Conservation (phyloP, 2,329 filamentous ascomycete genomes). For the Ophiostoma fasciatum region DNA sequence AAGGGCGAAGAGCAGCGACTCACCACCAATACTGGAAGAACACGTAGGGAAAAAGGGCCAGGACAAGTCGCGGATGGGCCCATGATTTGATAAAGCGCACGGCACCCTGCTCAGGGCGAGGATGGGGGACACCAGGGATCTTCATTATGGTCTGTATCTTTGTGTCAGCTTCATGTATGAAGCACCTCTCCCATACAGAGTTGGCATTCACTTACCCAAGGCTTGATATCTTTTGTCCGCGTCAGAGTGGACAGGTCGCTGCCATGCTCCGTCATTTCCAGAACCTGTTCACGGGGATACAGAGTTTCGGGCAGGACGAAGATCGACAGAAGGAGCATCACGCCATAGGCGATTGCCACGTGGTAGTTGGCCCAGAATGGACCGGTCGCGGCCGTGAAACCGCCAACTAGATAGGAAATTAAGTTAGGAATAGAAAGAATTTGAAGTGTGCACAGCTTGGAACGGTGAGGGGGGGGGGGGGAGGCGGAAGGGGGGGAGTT, state of each 20-base stretch:
- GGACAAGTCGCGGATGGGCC: conserved; percentile 35
- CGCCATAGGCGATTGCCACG: conserved; percentile 34
- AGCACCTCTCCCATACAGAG: no score
- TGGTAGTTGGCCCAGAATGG: conserved; percentile 39
- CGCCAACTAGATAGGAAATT: conserved; percentile 22
- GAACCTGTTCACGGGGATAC: conserved; percentile 36
- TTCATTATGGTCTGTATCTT: conserved; percentile 27
- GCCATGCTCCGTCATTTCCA: conserved; percentile 13
- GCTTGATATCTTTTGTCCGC: neutral
- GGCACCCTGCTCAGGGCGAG: neutral
- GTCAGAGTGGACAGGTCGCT: neutral
- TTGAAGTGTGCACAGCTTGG: no score
- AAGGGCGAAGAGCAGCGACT: neutral
- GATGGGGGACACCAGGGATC: neutral
- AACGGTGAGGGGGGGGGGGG: neutral
- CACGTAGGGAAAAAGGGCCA: conserved; percentile 32
- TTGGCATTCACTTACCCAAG: conserved; percentile 34
- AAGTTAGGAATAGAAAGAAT: neutral
- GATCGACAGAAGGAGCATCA: conserved; percentile 30
- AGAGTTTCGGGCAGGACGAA: conserved; percentile 39
- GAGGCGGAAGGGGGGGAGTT: neutral
- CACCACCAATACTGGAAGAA: conserved; percentile 38
- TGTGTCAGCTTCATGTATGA: conserved; percentile 18
- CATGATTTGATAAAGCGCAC: conserved; percentile 17
- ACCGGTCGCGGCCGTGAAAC: conserved; percentile 31